A percentile compares a stretch with the other conserved stretches of the same genome.
phyloP scores from a whole-genome alignment of 1,284 basidiomycete genomes.

The Irpex lacteus region DNA sequence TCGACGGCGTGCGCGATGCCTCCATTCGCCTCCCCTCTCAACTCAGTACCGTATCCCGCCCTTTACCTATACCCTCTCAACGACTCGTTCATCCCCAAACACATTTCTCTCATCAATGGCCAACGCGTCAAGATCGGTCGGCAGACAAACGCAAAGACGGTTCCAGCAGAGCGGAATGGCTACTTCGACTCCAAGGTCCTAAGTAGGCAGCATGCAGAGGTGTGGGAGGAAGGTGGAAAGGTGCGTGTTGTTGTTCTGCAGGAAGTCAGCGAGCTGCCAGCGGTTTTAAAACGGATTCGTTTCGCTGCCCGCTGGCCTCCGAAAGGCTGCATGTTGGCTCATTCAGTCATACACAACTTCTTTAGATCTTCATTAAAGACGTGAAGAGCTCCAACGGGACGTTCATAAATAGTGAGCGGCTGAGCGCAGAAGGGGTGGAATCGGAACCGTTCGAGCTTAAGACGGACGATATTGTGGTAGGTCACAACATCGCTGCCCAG shows the following conservation, averaged over 20 bases:
- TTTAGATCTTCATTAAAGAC: constrained; percentile 95
- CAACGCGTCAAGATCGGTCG: constrained; percentile 93
- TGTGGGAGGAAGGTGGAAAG: constrained; percentile 92
- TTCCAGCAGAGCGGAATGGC: constrained; percentile 92
- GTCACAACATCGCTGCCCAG: constrained; percentile 27
- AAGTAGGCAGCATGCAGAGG: constrained; percentile 94
- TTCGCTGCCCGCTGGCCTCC: neutral
- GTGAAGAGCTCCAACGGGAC: constrained; percentile 98
- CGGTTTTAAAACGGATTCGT: neutral
- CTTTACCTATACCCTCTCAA: constrained; percentile 95
- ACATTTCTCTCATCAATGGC: constrained; percentile 79
- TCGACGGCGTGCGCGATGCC: constrained; percentile 34
- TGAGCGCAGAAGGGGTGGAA: constrained; percentile 89
- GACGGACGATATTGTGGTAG: constrained; percentile 86
- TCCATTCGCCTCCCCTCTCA: constrained; percentile 30
- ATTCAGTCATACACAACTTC: neutral
- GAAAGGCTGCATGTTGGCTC: neutral
- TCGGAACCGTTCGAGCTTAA: constrained; percentile 94
- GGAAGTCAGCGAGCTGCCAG: neutral
- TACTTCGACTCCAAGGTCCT: constrained; percentile 98
- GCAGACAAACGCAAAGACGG: constrained; percentile 96
- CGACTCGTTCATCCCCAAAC: constrained; percentile 95
- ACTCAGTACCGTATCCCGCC: constrained; percentile 50
- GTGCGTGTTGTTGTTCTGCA: constrained; percentile 39
- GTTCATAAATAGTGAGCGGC: constrained; percentile 94